Conservation (phyloP, 495 filamentous ascomycete genomes). For the Rhizodiscina lignyota region DNA sequence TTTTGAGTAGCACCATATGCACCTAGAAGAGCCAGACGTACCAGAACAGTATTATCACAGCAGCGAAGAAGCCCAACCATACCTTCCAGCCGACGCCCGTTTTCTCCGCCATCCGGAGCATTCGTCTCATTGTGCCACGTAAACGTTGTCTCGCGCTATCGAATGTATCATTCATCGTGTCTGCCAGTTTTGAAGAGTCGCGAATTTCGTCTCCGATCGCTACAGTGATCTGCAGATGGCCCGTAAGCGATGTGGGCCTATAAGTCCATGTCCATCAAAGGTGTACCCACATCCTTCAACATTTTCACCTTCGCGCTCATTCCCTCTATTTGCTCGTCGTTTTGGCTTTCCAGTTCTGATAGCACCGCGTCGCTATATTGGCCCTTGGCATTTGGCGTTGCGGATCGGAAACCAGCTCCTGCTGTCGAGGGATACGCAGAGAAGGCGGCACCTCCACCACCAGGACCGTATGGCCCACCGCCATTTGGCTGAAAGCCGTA, state of each 20-base stretch:
- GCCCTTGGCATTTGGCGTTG: slow-evolving; percentile 78
- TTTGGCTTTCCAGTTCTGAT: slow-evolving; percentile 87
- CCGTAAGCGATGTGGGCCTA: background rate
- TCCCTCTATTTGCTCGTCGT: slow-evolving; percentile 78
- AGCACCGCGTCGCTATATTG: slow-evolving; percentile 90
- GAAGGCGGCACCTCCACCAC: slow-evolving; percentile 11
- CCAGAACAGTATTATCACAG: slow-evolving; percentile 63
- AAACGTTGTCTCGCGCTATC: slow-evolving; percentile 67
- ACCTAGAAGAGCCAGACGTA: slow-evolving; percentile 79
- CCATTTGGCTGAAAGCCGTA: slow-evolving; percentile 30
- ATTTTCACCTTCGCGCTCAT: slow-evolving; percentile 80
- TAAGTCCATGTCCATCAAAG: slow-evolving; percentile 1
- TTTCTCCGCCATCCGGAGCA: slow-evolving; percentile 87
- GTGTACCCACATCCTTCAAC: slow-evolving; percentile 67
- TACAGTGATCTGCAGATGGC: slow-evolving; percentile 52
- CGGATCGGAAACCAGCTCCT: slow-evolving; percentile 34
- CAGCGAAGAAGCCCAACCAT: slow-evolving; percentile 75
- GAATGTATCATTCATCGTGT: slow-evolving; percentile 83
- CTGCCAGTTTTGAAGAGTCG: slow-evolving; percentile 64
- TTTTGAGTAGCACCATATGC: too few relatives aligned
- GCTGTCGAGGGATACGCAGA: slow-evolving; percentile 29
- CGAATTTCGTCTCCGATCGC: slow-evolving; percentile 93
- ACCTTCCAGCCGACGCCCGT: slow-evolving; percentile 90
- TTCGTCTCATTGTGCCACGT: slow-evolving; percentile 86
- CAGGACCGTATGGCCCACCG: slow-evolving; percentile 32